phyloP scores from a whole-genome alignment of 371 early-diverging fungal species.

The Globomyces sp. region DNA sequence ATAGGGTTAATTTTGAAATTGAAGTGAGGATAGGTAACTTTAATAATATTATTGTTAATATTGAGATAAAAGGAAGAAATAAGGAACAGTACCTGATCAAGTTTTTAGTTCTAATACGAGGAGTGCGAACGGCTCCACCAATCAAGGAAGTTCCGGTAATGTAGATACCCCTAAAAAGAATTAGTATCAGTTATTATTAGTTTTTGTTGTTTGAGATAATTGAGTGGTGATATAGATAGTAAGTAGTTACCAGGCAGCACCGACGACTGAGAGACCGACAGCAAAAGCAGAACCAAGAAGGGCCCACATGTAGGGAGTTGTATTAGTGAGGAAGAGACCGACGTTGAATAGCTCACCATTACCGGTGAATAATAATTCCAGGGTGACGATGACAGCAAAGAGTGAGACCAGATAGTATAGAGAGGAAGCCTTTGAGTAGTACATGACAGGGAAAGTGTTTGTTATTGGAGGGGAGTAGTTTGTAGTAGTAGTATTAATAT shows the following conservation, averaged over 20 bases:
- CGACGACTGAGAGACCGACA: conserved; percentile 88
- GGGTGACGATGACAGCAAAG: conserved; percentile 37
- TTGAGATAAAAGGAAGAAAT: not conserved
- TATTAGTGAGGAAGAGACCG: conserved; percentile 72
- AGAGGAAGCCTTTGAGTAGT: conserved; percentile 31
- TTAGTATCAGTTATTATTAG: not conserved
- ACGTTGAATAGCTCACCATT: conserved; percentile 81
- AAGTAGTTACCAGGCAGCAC: conserved; percentile 84
- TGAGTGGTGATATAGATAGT: conserved; percentile 15
- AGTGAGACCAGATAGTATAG: conserved; percentile 29
- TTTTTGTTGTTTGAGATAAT: not conserved
- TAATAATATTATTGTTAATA: not conserved
- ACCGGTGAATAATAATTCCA: conserved; percentile 77
- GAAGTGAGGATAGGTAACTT: not conserved
- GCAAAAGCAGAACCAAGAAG: conserved; percentile 81
- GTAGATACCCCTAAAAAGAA: conserved; percentile 82
- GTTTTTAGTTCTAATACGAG: conserved; percentile 94
- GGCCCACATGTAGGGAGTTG: conserved; percentile 91
- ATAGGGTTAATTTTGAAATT: not conserved
- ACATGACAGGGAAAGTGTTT: not conserved
- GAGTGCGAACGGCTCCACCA: conserved; percentile 90
- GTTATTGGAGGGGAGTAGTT: too few relatives aligned
- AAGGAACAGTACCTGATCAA: conserved; percentile 66
- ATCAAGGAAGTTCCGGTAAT: conserved; percentile 87
- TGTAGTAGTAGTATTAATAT: too few relatives aligned